Conservation (phyloP, 164 flowering plant genomes). For the Nymphaea thermarum region DNA sequence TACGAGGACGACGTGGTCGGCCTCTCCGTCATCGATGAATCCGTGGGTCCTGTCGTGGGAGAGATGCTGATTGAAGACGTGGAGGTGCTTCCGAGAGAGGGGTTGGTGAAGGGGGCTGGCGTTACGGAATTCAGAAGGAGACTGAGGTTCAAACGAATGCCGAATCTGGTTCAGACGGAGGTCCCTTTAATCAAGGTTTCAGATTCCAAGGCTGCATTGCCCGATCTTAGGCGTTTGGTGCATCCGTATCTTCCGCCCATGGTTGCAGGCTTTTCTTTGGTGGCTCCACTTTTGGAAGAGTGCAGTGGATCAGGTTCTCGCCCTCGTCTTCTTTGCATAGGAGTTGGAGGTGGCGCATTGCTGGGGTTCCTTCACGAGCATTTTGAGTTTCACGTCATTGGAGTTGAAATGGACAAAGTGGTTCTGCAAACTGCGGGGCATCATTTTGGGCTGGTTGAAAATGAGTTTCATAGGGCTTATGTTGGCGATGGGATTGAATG, state of each 20-base stretch:
- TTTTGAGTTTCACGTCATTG: conserved; percentile 50
- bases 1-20: conserved; percentile 56
- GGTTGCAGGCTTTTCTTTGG: conserved; percentile 61
- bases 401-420: conserved; percentile 61
- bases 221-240: conserved; percentile 38
- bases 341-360: conserved; percentile 90
- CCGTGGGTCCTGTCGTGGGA: conserved; percentile 45
- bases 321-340: conserved; percentile 58
- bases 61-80: conserved; percentile 84
- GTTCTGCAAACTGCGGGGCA: conserved; percentile 44
- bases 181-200: conserved; percentile 28
- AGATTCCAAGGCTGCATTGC: background rate
- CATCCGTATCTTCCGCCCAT: conserved; percentile 75
- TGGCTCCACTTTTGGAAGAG: conserved; percentile 27
- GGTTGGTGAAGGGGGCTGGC: conserved; percentile 2
- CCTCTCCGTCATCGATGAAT: conserved; percentile 28
- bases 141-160: conserved; percentile 85
- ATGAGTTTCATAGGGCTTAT: conserved; percentile 22
- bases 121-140: conserved; percentile 60
- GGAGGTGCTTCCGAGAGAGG: conserved; percentile 26
- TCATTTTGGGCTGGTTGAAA: conserved; percentile 57
- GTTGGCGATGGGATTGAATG: conserved; percentile 57
- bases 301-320: conserved; percentile 19
- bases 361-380: conserved; percentile 36
- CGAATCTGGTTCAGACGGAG: conserved; percentile 75